Evolutionary conservation across 495 filamentous ascomycete species (phyloP).

Genomic region (Aspergillus mulundensis): DNA sequence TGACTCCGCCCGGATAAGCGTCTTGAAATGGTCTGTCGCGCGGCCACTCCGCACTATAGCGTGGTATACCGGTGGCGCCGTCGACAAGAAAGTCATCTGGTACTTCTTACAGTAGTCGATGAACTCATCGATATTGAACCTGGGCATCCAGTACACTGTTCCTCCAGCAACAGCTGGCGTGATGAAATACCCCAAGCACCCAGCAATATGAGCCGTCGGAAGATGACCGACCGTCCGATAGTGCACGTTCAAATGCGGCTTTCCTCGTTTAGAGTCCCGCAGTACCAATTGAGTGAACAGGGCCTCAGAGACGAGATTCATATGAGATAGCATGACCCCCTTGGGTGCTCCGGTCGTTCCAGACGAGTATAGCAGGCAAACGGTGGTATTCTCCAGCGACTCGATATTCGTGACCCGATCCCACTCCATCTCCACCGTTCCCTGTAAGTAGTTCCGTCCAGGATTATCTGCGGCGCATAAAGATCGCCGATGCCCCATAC

Average conservation of each 20-base stretch:
- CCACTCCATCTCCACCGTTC: conserved; percentile 7
- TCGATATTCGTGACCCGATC: conserved; percentile 8
- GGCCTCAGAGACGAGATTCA: conserved; percentile 66
- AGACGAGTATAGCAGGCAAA: conserved; percentile 16
- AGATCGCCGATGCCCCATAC: conserved; percentile 9
- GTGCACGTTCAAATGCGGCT: conserved; percentile 48
- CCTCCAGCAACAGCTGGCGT: conserved; percentile 17
- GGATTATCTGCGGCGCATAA: conserved; percentile 3
- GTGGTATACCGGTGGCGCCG: conserved; percentile 17
- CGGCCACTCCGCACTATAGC: conserved; percentile 13
- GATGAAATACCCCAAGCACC: conserved; percentile 16
- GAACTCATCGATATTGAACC: conserved; percentile 15
- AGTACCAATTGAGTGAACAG: conserved; percentile 51
- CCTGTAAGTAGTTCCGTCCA: conserved; percentile 5
- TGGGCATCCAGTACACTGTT: conserved; percentile 19
- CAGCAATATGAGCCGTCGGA: conserved; percentile 55
- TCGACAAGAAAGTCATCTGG: conserved; percentile 13
- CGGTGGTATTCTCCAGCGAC: conserved; percentile 6
- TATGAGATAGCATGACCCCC: conserved; percentile 73
- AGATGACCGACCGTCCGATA: conserved; percentile 70
- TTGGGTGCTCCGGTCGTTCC: conserved; percentile 82
- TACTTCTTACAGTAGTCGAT: conserved; percentile 15
- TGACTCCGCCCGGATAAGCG: conserved; percentile 15
- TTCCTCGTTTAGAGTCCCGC: conserved; percentile 45
- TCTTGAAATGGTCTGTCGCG: conserved; percentile 15